Evolutionary conservation across 2,329 filamentous ascomycete genomes (phyloP).

Genomic region (Anthostomella pinea): DNA sequence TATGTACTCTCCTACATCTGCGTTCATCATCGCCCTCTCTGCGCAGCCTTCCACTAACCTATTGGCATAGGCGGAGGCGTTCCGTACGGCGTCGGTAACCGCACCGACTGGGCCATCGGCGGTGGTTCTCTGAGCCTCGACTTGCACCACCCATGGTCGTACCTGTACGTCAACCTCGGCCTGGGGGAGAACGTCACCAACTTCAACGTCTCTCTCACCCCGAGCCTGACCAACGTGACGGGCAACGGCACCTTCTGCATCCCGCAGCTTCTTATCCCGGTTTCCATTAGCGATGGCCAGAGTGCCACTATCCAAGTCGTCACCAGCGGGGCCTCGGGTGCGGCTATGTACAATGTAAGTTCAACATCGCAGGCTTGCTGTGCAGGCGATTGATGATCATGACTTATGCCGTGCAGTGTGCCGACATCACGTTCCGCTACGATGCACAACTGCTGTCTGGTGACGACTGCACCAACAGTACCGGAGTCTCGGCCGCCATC

Average conservation of each 20-base stretch:
- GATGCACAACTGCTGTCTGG: slow-evolving; percentile 44
- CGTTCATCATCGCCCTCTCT: slow-evolving; percentile 14
- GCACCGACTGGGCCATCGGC: slow-evolving; percentile 52
- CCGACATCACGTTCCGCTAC: slow-evolving; percentile 66
- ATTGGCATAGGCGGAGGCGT: slow-evolving; percentile 45
- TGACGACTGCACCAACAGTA: slow-evolving; percentile 56
- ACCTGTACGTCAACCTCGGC: slow-evolving; percentile 53
- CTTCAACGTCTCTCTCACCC: slow-evolving; percentile 68
- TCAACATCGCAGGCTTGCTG: neutral
- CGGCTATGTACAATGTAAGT: slow-evolving; percentile 65
- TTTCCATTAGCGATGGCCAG: slow-evolving; percentile 54
- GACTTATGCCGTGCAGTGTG: slow-evolving; percentile 50
- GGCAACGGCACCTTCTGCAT: slow-evolving; percentile 66
- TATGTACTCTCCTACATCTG: too few species aligned
- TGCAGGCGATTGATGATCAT: slow-evolving; percentile 10
- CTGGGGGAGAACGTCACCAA: slow-evolving; percentile 51
- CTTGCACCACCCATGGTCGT: slow-evolving; percentile 51
- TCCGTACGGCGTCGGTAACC: slow-evolving; percentile 41
- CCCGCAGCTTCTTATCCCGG: slow-evolving; percentile 53
- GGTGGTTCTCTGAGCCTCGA: slow-evolving; percentile 48
- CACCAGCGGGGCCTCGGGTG: slow-evolving; percentile 54
- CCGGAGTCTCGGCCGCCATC: slow-evolving; percentile 46
- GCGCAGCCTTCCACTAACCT: slow-evolving; percentile 2
- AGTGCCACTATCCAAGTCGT: slow-evolving; percentile 68
- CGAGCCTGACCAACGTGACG: slow-evolving; percentile 55